These are phyloP conservation scores for Globisporangium irregulare DNA, from an alignment of 352 stramenopile species.

Conservation along the genomic window DNA sequence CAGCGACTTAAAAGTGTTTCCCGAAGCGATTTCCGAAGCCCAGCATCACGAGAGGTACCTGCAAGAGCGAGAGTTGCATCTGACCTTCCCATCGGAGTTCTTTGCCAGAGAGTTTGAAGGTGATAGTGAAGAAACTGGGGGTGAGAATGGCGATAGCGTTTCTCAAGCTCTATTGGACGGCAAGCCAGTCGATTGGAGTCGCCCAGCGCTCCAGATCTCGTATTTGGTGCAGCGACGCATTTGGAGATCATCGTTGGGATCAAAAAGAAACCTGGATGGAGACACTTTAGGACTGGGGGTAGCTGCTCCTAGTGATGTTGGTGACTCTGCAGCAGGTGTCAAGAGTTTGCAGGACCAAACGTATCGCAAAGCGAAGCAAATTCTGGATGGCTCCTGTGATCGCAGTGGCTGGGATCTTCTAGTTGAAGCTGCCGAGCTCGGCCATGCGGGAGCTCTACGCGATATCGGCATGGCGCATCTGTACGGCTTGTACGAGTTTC, in stretches of 20 bases:
- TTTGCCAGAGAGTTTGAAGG: not conserved
- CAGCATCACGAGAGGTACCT: slow-evolving; percentile 31
- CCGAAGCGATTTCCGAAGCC: slow-evolving; percentile 21
- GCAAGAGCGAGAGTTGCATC: slow-evolving; percentile 21
- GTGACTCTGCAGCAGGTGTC: slow-evolving; percentile 2
- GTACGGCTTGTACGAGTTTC: slow-evolving; percentile 26
- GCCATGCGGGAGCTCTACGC: slow-evolving; percentile 23
- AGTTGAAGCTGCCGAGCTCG: slow-evolving; percentile 34
- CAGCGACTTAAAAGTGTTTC: slow-evolving; percentile 50
- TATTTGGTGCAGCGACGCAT: slow-evolving; percentile 33
- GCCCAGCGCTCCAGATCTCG: slow-evolving; percentile 30
- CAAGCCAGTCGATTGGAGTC: slow-evolving; percentile 4
- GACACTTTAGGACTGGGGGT: not conserved
- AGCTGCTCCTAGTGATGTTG: not conserved
- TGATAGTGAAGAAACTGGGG: not conserved
- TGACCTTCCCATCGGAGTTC: slow-evolving; percentile 20
- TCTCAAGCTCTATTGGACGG: too few species aligned
- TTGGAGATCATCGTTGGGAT: not conserved
- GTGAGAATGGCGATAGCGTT: too few species aligned
- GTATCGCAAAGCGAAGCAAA: slow-evolving; percentile 17
- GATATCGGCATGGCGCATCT: slow-evolving; percentile 35
- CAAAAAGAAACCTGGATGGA: not conserved
- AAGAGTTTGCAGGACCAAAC: slow-evolving; percentile 10
- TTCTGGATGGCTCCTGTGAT: slow-evolving; percentile 20
- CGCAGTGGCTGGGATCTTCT: slow-evolving; percentile 27